phyloP scores from a whole-genome alignment of 306 rosid species.

The Vachellia pachyceras region DNA sequence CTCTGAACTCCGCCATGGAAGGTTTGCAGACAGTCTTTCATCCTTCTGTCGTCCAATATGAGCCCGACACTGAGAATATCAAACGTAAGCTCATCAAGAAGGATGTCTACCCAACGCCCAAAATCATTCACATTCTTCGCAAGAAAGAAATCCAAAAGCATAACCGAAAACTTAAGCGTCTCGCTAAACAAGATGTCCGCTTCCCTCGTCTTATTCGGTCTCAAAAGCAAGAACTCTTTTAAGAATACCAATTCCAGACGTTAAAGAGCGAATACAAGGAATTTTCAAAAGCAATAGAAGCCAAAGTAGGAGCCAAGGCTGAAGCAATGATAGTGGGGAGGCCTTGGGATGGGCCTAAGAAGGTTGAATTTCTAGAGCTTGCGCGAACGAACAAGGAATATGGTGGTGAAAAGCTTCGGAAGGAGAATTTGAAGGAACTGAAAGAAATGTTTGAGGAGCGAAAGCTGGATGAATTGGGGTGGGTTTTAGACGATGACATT shows the following conservation, averaged over 20 bases:
- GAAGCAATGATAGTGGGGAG: slow-evolving; percentile 55
- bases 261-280: slow-evolving; percentile 62
- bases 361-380: slow-evolving; percentile 57
- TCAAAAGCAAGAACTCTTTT: slow-evolving; percentile 51
- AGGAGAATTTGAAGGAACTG: slow-evolving; percentile 70
- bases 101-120: slow-evolving; percentile 73
- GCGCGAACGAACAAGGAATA: slow-evolving; percentile 38
- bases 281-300: slow-evolving; percentile 57
- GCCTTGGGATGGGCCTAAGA: slow-evolving; percentile 76
- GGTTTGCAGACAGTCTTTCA: slow-evolving; percentile 43
- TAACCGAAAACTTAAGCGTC: slow-evolving; percentile 62
- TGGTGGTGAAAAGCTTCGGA: slow-evolving; percentile 57
- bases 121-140: slow-evolving; percentile 79
- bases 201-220: slow-evolving; percentile 52
- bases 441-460: slow-evolving; percentile 71
- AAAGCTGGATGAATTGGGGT: slow-evolving; percentile 61
- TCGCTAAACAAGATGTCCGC: slow-evolving; percentile 27
- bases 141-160: slow-evolving; percentile 83
- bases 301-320: slow-evolving; percentile 21
- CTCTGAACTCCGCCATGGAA: slow-evolving; percentile 54
- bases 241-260: slow-evolving; percentile 61
- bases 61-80: slow-evolving; percentile 68
- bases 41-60: slow-evolving; percentile 51
- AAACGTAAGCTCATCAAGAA: slow-evolving; percentile 57
- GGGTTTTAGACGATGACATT: slow-evolving; percentile 79